Percentiles rank a stretch among this genome's conserved stretches.
Evolutionary conservation across 2,329 filamentous ascomycete genomes (phyloP).

Genomic region (Dactylellina sp.): DNA sequence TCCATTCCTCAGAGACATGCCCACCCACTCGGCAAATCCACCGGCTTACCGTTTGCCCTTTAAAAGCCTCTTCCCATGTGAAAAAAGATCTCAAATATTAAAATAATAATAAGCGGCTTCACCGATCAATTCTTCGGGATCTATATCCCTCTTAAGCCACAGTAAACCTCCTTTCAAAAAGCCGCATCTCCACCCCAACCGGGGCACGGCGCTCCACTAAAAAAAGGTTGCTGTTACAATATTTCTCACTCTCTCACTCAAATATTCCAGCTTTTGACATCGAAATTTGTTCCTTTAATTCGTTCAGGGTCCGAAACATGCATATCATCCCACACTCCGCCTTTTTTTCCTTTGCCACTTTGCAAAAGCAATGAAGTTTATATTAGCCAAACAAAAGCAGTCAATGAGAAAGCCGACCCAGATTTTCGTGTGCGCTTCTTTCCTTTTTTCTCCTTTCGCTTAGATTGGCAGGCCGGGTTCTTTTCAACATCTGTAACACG

Average conservation of each 20-base stretch:
- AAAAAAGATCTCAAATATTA: constrained; percentile 18
- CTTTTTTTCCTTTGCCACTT: neutral
- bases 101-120: constrained; percentile 27
- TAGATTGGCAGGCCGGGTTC: constrained; percentile 32
- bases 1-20: constrained; percentile 9
- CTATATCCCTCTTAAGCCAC: constrained; percentile 7
- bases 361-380: constrained; percentile 20
- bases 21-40: neutral
- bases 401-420: too few species aligned
- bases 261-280: neutral
- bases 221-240: too few species aligned
- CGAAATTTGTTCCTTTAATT: constrained; percentile 29
- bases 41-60: neutral
- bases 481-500: constrained; percentile 30
- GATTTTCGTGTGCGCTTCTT: neutral
- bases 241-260: too few species aligned
- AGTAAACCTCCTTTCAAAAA: neutral
- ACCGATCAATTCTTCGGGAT: constrained; percentile 15
- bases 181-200: neutral
- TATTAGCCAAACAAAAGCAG: too few species aligned
- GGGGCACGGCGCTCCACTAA: neutral
- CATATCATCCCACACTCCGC: neutral
- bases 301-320: constrained; percentile 45
- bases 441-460: constrained; percentile 22
- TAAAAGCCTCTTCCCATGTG: constrained; percentile 6